Evolutionary conservation across 192 early-diverging fungal species (phyloP).

Genomic region (Oehlia diaphana): DNA sequence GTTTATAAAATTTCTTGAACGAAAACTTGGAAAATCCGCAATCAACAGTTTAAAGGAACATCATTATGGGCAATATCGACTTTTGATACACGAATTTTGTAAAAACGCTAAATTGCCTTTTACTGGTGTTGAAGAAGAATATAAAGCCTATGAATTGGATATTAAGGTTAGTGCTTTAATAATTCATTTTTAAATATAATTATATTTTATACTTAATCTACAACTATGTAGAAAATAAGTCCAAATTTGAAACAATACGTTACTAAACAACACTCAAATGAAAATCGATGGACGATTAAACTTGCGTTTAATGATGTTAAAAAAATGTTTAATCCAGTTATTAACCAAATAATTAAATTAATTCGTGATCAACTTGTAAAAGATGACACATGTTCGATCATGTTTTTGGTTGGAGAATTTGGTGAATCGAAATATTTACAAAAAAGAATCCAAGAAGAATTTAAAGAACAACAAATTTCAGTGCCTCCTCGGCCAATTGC

Average conservation of each 20-base stretch:
- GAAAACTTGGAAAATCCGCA: not conserved
- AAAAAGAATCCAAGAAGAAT: conserved; percentile 45
- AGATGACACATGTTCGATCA: conserved; percentile 32
- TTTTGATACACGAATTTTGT: conserved; percentile 13
- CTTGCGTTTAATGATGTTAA: conserved; percentile 10
- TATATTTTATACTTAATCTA: no score
- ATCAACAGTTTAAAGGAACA: not conserved
- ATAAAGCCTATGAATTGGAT: not conserved
- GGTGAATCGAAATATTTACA: conserved; percentile 47
- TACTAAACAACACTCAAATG: not conserved
- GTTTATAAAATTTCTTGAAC: conserved; percentile 9
- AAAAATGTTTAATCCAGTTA: conserved; percentile 48
- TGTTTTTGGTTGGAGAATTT: conserved; percentile 56
- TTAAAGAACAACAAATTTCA: conserved; percentile 38
- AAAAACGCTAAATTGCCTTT: not conserved
- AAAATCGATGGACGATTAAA: conserved; percentile 7
- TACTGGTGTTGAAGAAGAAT: not conserved
- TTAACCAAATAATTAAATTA: conserved; percentile 40
- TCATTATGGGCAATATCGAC: conserved; percentile 12
- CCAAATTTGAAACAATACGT: not conserved
- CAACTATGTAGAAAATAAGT: not conserved
- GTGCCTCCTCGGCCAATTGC: conserved; percentile 50
- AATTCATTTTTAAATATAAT: no score
- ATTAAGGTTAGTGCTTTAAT: not conserved
- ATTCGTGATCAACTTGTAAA: conserved; percentile 45